A percentile compares a stretch with the other conserved stretches of the same genome.
These are phyloP conservation scores for Cladosporium sphaerospermum DNA, from an alignment of 2,329 filamentous ascomycete species.

Conservation along the genomic window DNA sequence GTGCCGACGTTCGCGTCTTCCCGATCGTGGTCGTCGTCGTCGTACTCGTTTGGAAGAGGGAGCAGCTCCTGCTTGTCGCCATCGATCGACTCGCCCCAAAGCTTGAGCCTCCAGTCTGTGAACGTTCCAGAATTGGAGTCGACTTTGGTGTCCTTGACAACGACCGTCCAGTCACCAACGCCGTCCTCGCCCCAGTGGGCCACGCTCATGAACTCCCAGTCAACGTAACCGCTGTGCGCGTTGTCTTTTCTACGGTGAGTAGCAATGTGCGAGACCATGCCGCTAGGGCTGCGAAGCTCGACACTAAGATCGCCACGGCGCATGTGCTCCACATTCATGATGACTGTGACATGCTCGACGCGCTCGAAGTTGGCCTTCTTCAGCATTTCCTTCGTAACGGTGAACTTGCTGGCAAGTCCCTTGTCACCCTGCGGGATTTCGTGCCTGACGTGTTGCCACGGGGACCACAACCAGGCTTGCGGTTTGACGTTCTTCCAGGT, in stretches of 20 bases:
- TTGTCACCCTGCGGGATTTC: constrained; percentile 76
- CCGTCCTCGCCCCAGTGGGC: constrained; percentile 92
- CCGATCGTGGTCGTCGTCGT: constrained; percentile 75
- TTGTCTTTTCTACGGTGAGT: constrained; percentile 66
- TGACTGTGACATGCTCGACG: constrained; percentile 91
- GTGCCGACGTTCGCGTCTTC: constrained; percentile 54
- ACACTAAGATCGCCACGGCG: constrained; percentile 88
- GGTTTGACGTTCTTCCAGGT: constrained; percentile 85
- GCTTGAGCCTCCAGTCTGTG: constrained; percentile 84
- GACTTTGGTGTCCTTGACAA: constrained; percentile 75
- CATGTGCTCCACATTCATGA: constrained; percentile 89
- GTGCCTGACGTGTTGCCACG: constrained; percentile 86
- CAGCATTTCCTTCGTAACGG: constrained; percentile 75
- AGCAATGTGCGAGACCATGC: constrained; percentile 77
- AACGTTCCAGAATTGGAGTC: constrained; percentile 76
- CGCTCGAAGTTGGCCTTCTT: constrained; percentile 75
- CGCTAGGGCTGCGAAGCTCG: constrained; percentile 77
- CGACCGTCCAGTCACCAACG: constrained; percentile 81
- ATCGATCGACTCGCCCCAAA: constrained; percentile 88
- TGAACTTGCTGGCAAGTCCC: constrained; percentile 72
- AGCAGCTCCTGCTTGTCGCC: constrained; percentile 64
- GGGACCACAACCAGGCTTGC: constrained; percentile 89
- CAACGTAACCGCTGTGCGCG: constrained; percentile 64
- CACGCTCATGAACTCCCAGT: constrained; percentile 99
- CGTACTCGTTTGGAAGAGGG: constrained; percentile 74